Base-by-base conservation (phyloP, 1,284 basidiomycete genomes). In the Bjerkandera adusta region DNA sequence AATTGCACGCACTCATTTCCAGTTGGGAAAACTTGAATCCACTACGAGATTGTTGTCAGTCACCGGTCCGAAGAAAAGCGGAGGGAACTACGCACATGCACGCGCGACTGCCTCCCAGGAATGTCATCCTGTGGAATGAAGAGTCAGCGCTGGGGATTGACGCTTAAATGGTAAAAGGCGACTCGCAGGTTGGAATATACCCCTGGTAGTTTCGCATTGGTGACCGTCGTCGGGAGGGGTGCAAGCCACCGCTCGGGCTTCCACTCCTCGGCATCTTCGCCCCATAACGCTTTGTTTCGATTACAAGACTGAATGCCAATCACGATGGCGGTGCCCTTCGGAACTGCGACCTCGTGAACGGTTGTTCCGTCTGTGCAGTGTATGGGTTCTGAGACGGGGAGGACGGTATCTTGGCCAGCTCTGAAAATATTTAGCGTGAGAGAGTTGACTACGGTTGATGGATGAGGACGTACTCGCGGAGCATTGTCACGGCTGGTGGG, bases 351-450 rank as follows among this genome's bases (percentile, higher is more conserved):
- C 24, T 64, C 63, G 26, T 66, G 59, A 3, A 73, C 62, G 0
- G 56, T 49, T 33, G 66, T 48, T 0, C 76, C 77, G 2, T 67
- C 57, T 4, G 53, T 43, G 1, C 70, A 71, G 10, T 53, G 57
- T 25, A 79, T 53, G 1, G 76, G 77, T 5, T 57, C 50, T 25
- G 63, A 67, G 32, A 82, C 66, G 0, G 78, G 79, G n/a, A 83
- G 67, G 3, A 77, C 55, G 39, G 81, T 76, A 51, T 81, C 76
- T 65, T 79, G 29, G 13, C 45, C 43, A 3, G 50, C 33, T 13
- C 55, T 56, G 43, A 24, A 12, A 24, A 29, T 34, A n/a, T n/a
- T n/a, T 15, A 43, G 21, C 12, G 39, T 21, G 32, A 18, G 13
- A 20, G 25, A 4, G 27, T 20, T 16, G 38, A 18, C 8, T 12